Evolutionary conservation across 2,329 filamentous ascomycete genomes (phyloP).

Genomic region (Acrocalymma vagum): DNA sequence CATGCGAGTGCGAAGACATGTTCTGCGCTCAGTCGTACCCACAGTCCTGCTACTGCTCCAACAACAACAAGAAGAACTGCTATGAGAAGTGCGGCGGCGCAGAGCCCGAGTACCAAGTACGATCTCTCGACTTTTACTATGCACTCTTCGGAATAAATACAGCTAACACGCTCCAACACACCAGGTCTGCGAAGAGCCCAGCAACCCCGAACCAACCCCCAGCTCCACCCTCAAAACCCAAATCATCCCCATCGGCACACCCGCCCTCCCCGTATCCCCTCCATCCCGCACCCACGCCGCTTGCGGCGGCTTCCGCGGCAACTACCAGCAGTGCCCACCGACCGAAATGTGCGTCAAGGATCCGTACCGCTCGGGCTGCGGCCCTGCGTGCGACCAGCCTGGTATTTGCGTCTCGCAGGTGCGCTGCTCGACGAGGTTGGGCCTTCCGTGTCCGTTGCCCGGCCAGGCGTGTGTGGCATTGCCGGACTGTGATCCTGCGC

Average conservation of each 20-base stretch:
- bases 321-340: constrained; percentile 11
- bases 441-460: too few species aligned
- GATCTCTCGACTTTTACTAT: not conserved
- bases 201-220: constrained; percentile 1
- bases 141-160: not conserved
- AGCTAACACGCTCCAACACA: constrained; percentile 1
- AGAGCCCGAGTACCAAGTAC: constrained; percentile 17
- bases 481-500: too few species aligned
- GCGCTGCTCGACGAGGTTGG: too few species aligned
- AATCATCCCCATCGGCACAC: constrained; percentile 6
- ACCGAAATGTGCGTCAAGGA: constrained; percentile 41
- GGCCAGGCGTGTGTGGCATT: too few species aligned
- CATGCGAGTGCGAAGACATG: constrained; percentile 30
- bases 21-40: constrained; percentile 34
- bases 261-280: too few species aligned
- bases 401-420: constrained; percentile 50
- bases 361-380: constrained; percentile 38
- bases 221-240: not conserved
- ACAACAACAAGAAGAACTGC: constrained; percentile 30
- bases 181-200: too few species aligned
- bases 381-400: constrained; percentile 38
- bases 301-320: constrained; percentile 37
- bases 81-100: constrained; percentile 38
- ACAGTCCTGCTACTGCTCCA: constrained; percentile 37
- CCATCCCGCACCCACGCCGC: constrained; percentile 20